Evolutionary conservation across 2,329 filamentous ascomycete species (phyloP), one percentile per base, ranked within the genome.

Genomic region (Emmonsia crescens): DNA sequence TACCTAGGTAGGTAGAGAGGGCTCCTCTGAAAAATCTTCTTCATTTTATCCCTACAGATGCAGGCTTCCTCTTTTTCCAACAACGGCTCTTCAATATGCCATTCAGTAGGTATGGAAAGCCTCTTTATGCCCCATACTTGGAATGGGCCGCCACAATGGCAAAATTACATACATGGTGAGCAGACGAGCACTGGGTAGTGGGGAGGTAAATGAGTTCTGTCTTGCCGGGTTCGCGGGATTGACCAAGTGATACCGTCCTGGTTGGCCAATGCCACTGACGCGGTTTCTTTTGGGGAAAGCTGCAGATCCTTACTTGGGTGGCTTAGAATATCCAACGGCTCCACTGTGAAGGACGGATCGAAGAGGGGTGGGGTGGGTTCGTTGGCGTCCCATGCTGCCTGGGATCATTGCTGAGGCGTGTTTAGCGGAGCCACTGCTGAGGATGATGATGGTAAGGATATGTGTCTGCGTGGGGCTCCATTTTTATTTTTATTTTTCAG

Each of bases 291-390:
- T 36, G 40, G 57, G 42, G 42, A 59, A 49, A 36, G 42, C 57
- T 59, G 57, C 21, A 59, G 57, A 52, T 59, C 57, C 42, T 51
- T 40, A 59, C 57, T 59, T 59, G 29, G 57, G 42, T 59, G 57
- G 57, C 57, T 59, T 33, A 51, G 57, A 38, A 31, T 42, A 51
- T 36, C 33, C 33, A 55, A 55, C 52, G 52, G 52, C 52, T 55
- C 52, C 33, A 55, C 52, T 38, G 29, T 10, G 19, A 33, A 54
- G 49, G 27, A 55, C 31, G 31, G 51, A 36, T 38, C 31, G 31
- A 9, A 33, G 52, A n/a, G 31, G 52, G 12, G 49, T 24, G 16
- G 49, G 49, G 10, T 33, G 29, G 49, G 49, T 19, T 33, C 6
- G 27, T 33, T 31, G 49, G 49, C 52, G 14, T 31, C 10, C 42